phyloP scores from a whole-genome alignment of 2,329 filamentous ascomycete species.

The Beauveria brongniartii region DNA sequence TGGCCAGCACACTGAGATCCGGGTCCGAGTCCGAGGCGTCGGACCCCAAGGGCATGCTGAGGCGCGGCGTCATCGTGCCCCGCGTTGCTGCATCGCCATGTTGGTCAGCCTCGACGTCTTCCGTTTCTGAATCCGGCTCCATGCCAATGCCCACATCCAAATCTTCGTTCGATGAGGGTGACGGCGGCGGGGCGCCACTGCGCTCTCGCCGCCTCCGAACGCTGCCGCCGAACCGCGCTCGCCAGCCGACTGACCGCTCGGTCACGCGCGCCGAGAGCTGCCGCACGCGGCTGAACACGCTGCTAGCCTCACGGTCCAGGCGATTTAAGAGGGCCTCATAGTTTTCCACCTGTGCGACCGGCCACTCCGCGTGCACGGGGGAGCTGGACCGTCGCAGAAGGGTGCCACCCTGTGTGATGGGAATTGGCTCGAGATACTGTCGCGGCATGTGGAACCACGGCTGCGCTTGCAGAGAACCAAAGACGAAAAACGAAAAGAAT shows the following conservation, averaged over 20 bases:
- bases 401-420: not conserved
- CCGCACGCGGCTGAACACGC: not conserved
- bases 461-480: not conserved
- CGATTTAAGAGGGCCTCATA: not conserved
- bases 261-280: not conserved
- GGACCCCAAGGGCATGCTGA: constrained; percentile 30
- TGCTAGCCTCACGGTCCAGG: not conserved
- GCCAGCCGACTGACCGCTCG: constrained; percentile 1
- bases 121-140: not conserved
- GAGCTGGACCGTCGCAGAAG: not conserved
- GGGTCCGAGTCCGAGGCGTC: constrained; percentile 29
- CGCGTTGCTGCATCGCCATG: constrained; percentile 19
- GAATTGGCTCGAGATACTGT: not conserved
- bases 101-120: not conserved
- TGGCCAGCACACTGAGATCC: constrained; percentile 29
- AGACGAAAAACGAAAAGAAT: not conserved
- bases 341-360: not conserved
- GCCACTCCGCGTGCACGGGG: not conserved
- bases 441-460: not conserved
- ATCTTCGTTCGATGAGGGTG: not conserved
- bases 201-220: not conserved
- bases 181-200: not conserved
- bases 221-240: not conserved
- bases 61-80: constrained; percentile 21
- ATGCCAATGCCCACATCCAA: not conserved